These are phyloP conservation scores for Aspergillus viridinutans DNA, from an alignment of 2,329 filamentous ascomycete genomes.

Conservation along the genomic window DNA sequence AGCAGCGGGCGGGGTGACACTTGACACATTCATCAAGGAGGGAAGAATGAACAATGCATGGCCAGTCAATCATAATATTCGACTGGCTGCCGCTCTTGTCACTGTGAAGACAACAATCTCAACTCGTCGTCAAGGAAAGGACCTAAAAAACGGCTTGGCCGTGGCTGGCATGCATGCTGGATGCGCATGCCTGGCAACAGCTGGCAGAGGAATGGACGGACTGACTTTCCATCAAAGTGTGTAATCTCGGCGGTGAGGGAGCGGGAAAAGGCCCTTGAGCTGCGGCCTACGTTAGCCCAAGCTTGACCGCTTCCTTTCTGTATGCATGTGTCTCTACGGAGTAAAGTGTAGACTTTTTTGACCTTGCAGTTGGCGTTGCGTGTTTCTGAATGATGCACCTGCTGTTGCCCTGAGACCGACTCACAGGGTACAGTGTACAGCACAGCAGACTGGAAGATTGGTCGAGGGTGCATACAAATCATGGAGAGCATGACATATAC, in stretches of 20 bases:
- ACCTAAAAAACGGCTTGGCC: background rate
- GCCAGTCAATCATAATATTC: background rate
- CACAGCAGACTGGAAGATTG: background rate
- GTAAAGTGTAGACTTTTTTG: background rate
- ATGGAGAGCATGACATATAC: background rate
- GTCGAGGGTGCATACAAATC: background rate
- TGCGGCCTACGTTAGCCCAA: background rate
- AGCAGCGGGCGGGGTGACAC: background rate
- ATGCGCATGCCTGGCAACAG: background rate
- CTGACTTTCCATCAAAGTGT: background rate
- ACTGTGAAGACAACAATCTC: background rate
- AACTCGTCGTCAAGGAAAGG: background rate
- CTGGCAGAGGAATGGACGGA: background rate
- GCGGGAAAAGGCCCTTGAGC: background rate
- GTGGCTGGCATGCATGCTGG: background rate
- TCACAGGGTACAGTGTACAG: background rate
- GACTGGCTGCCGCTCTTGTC: background rate
- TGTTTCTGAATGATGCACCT: background rate
- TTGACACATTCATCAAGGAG: background rate
- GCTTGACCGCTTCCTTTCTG: background rate
- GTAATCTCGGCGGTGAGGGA: background rate
- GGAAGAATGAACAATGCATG: background rate
- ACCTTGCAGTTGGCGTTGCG: background rate
- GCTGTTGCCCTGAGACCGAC: background rate
- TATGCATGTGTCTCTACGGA: background rate